These are phyloP conservation scores for Lipomyces anomalus DNA, from an alignment of 805 yeast species.

Conservation along the genomic window DNA sequence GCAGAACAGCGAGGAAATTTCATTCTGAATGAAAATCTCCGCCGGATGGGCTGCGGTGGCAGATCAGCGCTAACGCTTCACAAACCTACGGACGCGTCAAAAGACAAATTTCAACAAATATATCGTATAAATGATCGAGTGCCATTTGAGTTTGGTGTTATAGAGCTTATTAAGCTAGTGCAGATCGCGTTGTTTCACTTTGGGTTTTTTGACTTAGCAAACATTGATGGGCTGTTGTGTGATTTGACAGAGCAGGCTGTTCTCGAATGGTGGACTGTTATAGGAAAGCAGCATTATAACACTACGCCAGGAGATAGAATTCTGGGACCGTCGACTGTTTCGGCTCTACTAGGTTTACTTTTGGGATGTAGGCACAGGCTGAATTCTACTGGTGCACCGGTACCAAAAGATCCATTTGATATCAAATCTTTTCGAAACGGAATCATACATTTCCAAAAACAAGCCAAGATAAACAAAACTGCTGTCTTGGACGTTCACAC, in stretches of 20 bases:
- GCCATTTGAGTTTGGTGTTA: constrained; percentile 58
- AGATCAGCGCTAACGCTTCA: constrained; percentile 68
- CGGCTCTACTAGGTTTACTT: constrained; percentile 75
- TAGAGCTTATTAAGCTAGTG: constrained; percentile 65
- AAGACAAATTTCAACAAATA: constrained; percentile 72
- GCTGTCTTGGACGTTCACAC: constrained; percentile 53
- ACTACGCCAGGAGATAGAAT: constrained; percentile 45
- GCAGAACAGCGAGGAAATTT: constrained; percentile 36
- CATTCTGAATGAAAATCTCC: constrained; percentile 68
- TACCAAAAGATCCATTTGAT: constrained; percentile 80
- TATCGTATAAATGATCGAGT: constrained; percentile 50
- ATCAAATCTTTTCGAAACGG: constrained; percentile 61
- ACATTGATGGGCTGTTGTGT: constrained; percentile 83
- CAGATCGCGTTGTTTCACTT: constrained; percentile 78
- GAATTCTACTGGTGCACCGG: constrained; percentile 48
- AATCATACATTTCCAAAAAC: constrained; percentile 73
- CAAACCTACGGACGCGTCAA: constrained; percentile 69
- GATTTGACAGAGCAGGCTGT: constrained; percentile 69
- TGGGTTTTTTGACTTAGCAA: constrained; percentile 58
- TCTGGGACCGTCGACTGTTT: constrained; percentile 61
- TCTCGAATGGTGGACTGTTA: constrained; percentile 71
- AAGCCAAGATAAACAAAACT: constrained; percentile 47
- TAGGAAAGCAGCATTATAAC: constrained; percentile 44
- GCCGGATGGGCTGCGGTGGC: constrained; percentile 77
- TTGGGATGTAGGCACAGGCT: constrained; percentile 61